A percentile compares a stretch with the other conserved stretches of the same genome.
Conservation (phyloP, 1,284 basidiomycete genomes). For the Sphagnurus paluster region DNA sequence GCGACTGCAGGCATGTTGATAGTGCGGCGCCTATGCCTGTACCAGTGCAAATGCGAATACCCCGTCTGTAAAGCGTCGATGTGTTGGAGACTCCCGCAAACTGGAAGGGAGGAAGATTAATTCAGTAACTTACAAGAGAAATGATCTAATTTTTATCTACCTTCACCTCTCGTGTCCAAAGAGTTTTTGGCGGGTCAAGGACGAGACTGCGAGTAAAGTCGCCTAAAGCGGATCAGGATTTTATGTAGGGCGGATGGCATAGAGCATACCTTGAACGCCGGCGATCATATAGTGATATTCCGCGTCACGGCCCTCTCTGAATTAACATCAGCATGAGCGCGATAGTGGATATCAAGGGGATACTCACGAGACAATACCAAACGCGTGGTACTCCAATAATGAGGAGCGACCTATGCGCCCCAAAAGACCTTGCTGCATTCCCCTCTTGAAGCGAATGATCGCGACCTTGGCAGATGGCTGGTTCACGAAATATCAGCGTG, state of each 20-base stretch:
- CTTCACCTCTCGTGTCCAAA: conserved; percentile 78
- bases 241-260: background rate
- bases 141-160: conserved; percentile 33
- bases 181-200: conserved; percentile 59
- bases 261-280: conserved; percentile 62
- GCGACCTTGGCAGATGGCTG: conserved; percentile 68
- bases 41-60: conserved; percentile 76
- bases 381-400: conserved; percentile 67
- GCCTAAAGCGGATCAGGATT: conserved; percentile 31
- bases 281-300: conserved; percentile 77
- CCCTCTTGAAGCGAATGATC: conserved; percentile 61
- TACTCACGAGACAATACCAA: conserved; percentile 63
- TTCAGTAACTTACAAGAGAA: no score
- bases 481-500: conserved; percentile 9
- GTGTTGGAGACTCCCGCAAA: conserved; percentile 79
- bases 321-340: background rate
- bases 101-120: no score
- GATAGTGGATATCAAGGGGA: background rate
- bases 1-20: conserved; percentile 70
- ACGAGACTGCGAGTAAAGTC: conserved; percentile 75
- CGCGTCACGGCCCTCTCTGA: conserved; percentile 65
- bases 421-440: conserved; percentile 71
- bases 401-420: conserved; percentile 61
- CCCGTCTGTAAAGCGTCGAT: conserved; percentile 70
- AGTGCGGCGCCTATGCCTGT: conserved; percentile 77